Base-by-base conservation (phyloP, 345 rosid genomes). In the Populus alba region DNA sequence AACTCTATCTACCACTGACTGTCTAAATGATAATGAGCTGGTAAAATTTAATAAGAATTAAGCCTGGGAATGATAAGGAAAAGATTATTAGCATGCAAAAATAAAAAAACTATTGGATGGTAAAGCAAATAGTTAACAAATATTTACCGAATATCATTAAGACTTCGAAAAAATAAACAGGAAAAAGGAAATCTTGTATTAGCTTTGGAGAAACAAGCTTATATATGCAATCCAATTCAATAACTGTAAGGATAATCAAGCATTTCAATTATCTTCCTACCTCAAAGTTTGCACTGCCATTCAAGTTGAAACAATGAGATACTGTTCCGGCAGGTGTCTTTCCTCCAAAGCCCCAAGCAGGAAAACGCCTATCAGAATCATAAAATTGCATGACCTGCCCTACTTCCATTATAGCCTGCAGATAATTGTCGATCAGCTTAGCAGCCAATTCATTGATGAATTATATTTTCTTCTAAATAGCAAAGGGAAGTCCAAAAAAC, bases 261-360 rank as follows among this genome's bases (percentile, higher is more conserved):
- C 66, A 61, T 0, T 61, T 7, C 38, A 35, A 33, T n/a, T 13
- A 45, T 75, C 35, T 51, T 35, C 84, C 57, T 80, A 94, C 98
- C 95, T 92, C 97, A 74, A 43, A 81, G 77, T 74, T 75, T 75
- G 87, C 65, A 29, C 83, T 89, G 81, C 94, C 90, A 77, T 86
- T 91, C 87, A 95, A 81, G 89, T 92, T 89, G 80, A 91, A 95
- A 78, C 93, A 91, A 82, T 95, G 98, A 15, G 98, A 95, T 45
- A 95, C 74, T 2, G 79, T 41, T 65, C 91, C 89, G 77, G 79
- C 70, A 17, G 80, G 74, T 23, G 91, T 85, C 86, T 88, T 89
- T 81, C 93, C 98, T 33, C 98, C 97, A 75, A 92, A 95, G 27
- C 97, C 98, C 97, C 95, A 92, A 5, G 97, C 94, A 35, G 97